Conservation (phyloP, 768 basidiomycete species). For the Russula ochroleuca region DNA sequence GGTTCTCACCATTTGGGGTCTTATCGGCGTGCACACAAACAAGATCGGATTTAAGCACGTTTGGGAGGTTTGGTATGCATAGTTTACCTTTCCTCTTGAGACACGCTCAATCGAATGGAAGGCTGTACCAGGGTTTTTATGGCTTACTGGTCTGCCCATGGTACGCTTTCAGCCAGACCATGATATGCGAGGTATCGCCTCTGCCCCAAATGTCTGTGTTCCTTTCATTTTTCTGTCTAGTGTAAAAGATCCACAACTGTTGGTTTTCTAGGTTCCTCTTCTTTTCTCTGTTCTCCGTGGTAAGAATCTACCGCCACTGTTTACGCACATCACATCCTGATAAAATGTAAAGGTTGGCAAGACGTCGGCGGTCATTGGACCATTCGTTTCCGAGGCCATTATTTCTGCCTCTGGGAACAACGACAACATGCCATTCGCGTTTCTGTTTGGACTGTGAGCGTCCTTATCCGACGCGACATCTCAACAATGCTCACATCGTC, state of each 20-base stretch:
- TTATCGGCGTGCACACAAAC: constrained; percentile 69
- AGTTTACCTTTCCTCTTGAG: neutral
- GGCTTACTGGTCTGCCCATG: constrained; percentile 73
- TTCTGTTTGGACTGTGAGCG: constrained; percentile 56
- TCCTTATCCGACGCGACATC: neutral
- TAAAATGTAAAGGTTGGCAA: constrained; percentile 51
- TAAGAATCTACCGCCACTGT: constrained; percentile 30
- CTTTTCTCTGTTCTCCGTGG: constrained; percentile 69
- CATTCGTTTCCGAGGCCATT: constrained; percentile 69
- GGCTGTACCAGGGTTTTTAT: constrained; percentile 67
- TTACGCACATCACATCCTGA: neutral
- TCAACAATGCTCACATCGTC: constrained; percentile 1
- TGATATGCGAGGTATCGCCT: constrained; percentile 77
- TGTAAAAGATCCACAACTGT: constrained; percentile 1
- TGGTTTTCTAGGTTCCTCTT: constrained; percentile 52
- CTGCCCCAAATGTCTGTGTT: constrained; percentile 58
- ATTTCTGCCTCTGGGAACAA: constrained; percentile 65
- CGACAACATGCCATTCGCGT: constrained; percentile 75
- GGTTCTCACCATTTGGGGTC: constrained; percentile 68
- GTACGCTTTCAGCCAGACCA: constrained; percentile 79
- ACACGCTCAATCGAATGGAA: constrained; percentile 29
- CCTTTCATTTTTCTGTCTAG: neutral
- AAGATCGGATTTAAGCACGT: constrained; percentile 79
- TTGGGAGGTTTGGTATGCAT: constrained; percentile 68
- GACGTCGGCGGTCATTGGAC: constrained; percentile 73